phyloP scores from a whole-genome alignment of 495 filamentous ascomycete genomes.

The Cercophora newfieldiana region DNA sequence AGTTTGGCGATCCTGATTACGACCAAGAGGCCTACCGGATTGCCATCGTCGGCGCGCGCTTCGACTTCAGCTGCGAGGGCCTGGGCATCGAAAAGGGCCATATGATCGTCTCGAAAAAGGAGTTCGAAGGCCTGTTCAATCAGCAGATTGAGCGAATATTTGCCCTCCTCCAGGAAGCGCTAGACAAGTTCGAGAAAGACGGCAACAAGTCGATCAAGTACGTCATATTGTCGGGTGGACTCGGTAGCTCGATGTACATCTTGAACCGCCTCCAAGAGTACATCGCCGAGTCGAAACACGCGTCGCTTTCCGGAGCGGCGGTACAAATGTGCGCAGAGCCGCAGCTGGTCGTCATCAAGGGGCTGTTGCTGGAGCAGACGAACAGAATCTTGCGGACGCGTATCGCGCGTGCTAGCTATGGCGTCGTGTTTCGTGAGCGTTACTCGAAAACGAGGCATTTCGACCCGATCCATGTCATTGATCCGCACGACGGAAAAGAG shows the following conservation, averaged over 20 bases:
- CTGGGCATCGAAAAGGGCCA: conserved; percentile 2
- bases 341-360: conserved; percentile 12
- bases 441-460: conserved; percentile 9
- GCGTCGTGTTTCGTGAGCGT: conserved; percentile 1
- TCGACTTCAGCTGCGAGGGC: background rate
- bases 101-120: conserved; percentile 1
- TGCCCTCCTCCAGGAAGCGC: background rate
- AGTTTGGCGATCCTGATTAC: conserved; percentile 9
- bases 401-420: conserved; percentile 13
- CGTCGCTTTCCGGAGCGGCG: background rate
- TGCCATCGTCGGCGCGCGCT: background rate
- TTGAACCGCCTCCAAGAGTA: conserved; percentile 1
- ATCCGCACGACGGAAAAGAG: background rate
- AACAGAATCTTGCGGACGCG: conserved; percentile 10
- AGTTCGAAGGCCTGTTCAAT: conserved; percentile 6
- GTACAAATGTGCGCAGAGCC: conserved; percentile 10
- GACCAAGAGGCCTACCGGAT: background rate
- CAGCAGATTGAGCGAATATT: background rate
- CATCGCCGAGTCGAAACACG: background rate
- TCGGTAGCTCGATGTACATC: conserved; percentile 7
- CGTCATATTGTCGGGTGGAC: conserved; percentile 10
- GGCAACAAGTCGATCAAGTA: background rate
- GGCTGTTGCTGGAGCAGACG: conserved; percentile 10
- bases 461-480: background rate
- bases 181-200: conserved; percentile 8